Evolutionary conservation across 371 early-diverging fungal genomes (phyloP), one percentile per base, ranked within the genome.

Genomic region (Nematocida sp.): DNA sequence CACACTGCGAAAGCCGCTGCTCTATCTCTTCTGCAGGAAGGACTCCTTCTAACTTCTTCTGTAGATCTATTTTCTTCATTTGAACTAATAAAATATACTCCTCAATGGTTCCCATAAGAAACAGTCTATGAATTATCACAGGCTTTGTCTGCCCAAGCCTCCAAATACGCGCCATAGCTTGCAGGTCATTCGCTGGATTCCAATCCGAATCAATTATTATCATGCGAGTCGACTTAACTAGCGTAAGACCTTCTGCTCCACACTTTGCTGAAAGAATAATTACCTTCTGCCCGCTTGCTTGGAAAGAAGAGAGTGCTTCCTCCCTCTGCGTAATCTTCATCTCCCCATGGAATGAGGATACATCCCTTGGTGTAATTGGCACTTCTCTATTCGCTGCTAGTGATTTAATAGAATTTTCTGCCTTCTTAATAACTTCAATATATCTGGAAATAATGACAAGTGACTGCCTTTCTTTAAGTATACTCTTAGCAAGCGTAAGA

Each of bases 121-220:
- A 78, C 27, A 78, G 66, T 47, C 80, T n/a, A 39, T 78, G 80
- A 7, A 78, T 78, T 3, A 47, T 42, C 9, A 78, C 80, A 9
- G 80, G 80, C 55, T 3, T n/a, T 20, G 91, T 93, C 88, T 96
- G 94, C 15, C 95, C 96, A 72, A 94, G 93, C 84, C 94, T 91
- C 87, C 94, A 94, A 70, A 92, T 92, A 72, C 95, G 90, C 15
- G 92, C 92, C 84, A 93, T 92, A 0, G 95, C 96, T 87, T 96
- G 95, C 72, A 94, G 84, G 86, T 96, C 96, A 85, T 93, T 93
- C 85, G 94, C 94, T 23, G 95, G 95, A 86, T 95, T 96, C 94
- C 94, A 94, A 84, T 96, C 95, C 72, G 92, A 92, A 88, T 96
- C 95, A 86, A 91, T 93, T 69, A 95, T 93, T 58, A 94, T 92